A percentile compares a stretch with the other conserved stretches of the same genome.
phyloP scores from a whole-genome alignment of 2,329 filamentous ascomycete genomes.

The Raffaelea albimanens region DNA sequence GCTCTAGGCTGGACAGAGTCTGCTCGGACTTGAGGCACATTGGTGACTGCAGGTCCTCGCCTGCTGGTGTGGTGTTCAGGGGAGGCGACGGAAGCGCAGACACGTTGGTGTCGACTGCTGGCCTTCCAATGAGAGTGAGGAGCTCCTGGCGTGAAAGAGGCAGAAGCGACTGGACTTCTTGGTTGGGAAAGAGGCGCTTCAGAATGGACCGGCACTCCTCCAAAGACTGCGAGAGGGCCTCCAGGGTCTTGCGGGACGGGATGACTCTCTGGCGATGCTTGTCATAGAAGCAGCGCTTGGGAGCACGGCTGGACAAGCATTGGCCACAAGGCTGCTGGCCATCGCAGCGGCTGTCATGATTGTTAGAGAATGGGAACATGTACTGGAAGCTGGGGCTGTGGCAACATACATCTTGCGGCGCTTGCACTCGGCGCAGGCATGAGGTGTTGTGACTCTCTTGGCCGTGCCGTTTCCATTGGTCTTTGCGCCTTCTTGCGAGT shows the following conservation, averaged over 20 bases:
- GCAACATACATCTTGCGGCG: constrained; percentile 59
- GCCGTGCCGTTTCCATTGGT: constrained; percentile 25
- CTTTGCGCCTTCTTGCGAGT: constrained; percentile 30
- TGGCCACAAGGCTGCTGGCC: constrained; percentile 74
- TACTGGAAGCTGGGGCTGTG: not conserved
- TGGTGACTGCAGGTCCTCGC: constrained; percentile 38
- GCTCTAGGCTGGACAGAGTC: constrained; percentile 48
- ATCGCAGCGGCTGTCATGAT: constrained; percentile 55
- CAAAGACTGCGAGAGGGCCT: constrained; percentile 53
- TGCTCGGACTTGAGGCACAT: constrained; percentile 40
- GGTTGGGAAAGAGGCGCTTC: constrained; percentile 51
- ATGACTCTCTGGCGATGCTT: constrained; percentile 70
- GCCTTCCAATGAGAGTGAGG: constrained; percentile 44
- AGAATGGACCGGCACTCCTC: constrained; percentile 57
- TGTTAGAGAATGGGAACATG: not conserved
- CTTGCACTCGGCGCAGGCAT: constrained; percentile 69
- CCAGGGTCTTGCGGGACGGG: constrained; percentile 65
- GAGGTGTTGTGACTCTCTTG: constrained; percentile 45
- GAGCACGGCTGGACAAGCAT: constrained; percentile 71
- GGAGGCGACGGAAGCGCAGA: constrained; percentile 43
- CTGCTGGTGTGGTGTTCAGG: constrained; percentile 37
- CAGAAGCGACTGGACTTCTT: constrained; percentile 40
- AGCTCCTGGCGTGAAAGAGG: constrained; percentile 51
- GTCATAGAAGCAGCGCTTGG: constrained; percentile 70
- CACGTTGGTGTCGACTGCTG: constrained; percentile 26